These are phyloP conservation scores for Amaranthus cruentus DNA, from an alignment of 148 eudicot species.

Conservation along the genomic window DNA sequence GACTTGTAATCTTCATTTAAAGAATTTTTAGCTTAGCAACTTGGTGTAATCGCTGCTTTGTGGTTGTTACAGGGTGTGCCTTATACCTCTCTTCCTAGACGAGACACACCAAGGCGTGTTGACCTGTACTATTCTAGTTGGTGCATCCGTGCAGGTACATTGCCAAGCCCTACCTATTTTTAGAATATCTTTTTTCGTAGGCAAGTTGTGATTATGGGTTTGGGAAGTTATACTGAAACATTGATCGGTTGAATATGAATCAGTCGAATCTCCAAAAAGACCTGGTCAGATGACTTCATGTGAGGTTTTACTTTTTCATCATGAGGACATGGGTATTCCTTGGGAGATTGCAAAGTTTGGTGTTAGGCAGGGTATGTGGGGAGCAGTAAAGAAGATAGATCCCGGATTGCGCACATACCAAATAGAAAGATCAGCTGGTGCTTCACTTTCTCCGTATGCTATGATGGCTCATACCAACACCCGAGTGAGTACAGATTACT, in stretches of 20 bases:
- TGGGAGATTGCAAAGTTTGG: conserved; percentile 15
- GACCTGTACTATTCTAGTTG: conserved; percentile 11
- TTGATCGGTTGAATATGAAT: not conserved
- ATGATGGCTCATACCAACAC: conserved; percentile 1
- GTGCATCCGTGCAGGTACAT: conserved; percentile 14
- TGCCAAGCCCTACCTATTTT: not conserved
- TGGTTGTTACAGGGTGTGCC: conserved; percentile 6
- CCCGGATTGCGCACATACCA: conserved; percentile 10
- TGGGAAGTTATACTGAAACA: not conserved
- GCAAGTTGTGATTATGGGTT: not conserved
- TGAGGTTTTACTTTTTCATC: conserved; percentile 11
- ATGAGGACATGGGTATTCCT: conserved; percentile 10
- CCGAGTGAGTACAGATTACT: not conserved
- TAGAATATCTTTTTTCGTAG: not conserved
- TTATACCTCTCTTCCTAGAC: conserved; percentile 9
- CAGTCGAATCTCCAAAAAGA: conserved; percentile 7
- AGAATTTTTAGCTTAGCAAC: not conserved
- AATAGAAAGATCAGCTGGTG: conserved; percentile 5
- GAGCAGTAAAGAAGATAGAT: conserved; percentile 10
- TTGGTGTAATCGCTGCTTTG: not conserved
- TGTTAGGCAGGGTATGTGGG: conserved; percentile 14
- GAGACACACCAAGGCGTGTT: conserved; percentile 11
- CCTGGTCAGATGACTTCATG: conserved; percentile 6
- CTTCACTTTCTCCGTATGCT: not conserved
- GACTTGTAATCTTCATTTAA: not conserved